Conservation (phyloP, 148 eudicot genomes). For the Arctostaphylos glauca region DNA sequence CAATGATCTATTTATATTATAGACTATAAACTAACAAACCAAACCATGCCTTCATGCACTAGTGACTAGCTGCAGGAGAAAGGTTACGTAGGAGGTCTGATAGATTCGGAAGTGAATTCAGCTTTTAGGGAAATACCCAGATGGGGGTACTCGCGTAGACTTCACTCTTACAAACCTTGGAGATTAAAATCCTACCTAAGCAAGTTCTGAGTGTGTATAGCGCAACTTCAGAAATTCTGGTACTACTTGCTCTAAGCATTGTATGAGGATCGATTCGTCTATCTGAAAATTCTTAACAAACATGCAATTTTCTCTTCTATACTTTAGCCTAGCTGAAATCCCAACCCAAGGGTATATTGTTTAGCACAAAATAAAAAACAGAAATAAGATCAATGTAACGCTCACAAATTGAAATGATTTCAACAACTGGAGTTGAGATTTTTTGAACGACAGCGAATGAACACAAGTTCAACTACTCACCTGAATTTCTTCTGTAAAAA, state of each 20-base stretch:
- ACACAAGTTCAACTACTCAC: conserved; percentile 5
- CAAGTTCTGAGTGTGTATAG: not conserved
- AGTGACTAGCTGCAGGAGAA: too few relatives aligned
- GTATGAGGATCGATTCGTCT: not conserved
- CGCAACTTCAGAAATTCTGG: not conserved
- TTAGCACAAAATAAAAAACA: not conserved
- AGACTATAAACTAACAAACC: too few relatives aligned
- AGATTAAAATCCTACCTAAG: not conserved
- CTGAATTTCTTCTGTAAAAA: conserved; percentile 16
- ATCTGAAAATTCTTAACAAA: not conserved
- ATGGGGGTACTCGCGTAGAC: too few relatives aligned
- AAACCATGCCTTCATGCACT: too few relatives aligned
- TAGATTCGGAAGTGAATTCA: too few relatives aligned
- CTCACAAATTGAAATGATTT: not conserved
- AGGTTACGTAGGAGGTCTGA: too few relatives aligned
- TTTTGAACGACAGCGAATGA: not conserved
- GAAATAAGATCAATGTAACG: not conserved
- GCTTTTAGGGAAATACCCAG: too few relatives aligned
- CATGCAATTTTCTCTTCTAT: not conserved
- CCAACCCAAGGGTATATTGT: not conserved
- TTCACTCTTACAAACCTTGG: too few relatives aligned
- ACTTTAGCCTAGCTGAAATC: not conserved
- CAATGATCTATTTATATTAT: too few relatives aligned
- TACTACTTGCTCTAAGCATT: not conserved
- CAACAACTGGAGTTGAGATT: not conserved